Evolutionary conservation across 1,139 yeast species (phyloP), one percentile per base, ranked within the genome.

Genomic region (Zygosaccharomyces sapae): DNA sequence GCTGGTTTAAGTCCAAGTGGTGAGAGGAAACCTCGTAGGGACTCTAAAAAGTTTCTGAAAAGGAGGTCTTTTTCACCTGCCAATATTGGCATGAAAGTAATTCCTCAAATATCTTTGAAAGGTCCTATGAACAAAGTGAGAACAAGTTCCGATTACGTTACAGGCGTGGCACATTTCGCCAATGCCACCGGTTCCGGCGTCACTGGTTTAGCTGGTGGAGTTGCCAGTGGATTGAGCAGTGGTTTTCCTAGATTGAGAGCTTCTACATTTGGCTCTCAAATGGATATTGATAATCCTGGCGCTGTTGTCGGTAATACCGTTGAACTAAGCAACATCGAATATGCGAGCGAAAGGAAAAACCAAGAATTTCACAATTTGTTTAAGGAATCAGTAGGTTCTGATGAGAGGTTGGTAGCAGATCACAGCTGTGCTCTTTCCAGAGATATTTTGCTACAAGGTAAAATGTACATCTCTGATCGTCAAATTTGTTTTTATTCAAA

Each of bases 391-490:
- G 64, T 84, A 0, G 79, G 84, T 0, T 53, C 67, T 1, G 61
- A 61, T 29, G 94, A 85, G 55, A 67, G 69, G 41, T 70, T 84
- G 36, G 72, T 84, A 42, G 82, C 79, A 43, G 90, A 83, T 55
- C 82, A 73, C 57, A 75, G 83, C 38, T 84, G 92, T 72, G 94
- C 94, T 0, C 70, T 80, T 29, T 79, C 82, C 2, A 80, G 79
- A 55, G 92, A 85, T 59, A 81, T 85, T 25, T 69, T 85, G 41
- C 74, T 83, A 7, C 94, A 85, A 56, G 94, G 94, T 5, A 74
- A 81, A 55, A 67, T 85, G 70, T 84, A 80, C 61, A 68, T 85
- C n/a, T 75, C 83, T 46, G 81, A 79, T 50, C 72, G 72, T 45
- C 77, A 76, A 55, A 66, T 84, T 12, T 79, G 86, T 53, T 85